A percentile compares a stretch with the other conserved stretches of the same genome.
Conservation (phyloP, 306 rosid species). For the Glycine soja region DNA sequence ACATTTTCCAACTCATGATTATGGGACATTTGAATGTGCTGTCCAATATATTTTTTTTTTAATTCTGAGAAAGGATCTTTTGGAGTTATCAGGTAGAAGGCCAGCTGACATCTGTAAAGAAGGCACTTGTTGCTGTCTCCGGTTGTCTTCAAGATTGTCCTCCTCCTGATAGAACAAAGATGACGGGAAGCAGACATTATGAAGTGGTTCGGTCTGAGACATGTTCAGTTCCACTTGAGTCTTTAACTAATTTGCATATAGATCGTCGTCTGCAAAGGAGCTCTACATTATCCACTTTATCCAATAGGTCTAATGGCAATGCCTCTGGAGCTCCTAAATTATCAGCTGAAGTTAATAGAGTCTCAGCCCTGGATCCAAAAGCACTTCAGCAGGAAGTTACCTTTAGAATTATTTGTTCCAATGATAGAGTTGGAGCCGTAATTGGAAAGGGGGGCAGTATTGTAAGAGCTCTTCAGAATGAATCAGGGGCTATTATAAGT, state of each 20-base stretch:
- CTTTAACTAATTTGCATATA: slow-evolving; percentile 52
- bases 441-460: slow-evolving; percentile 90
- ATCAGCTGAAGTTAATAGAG: too few species aligned
- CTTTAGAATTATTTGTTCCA: slow-evolving; percentile 75
- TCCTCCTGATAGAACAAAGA: slow-evolving; percentile 62
- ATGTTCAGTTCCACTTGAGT: slow-evolving; percentile 42
- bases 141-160: slow-evolving; percentile 72
- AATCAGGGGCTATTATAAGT: slow-evolving; percentile 79
- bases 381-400: slow-evolving; percentile 59
- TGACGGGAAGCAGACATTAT: slow-evolving; percentile 60
- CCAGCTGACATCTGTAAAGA: slow-evolving; percentile 69
- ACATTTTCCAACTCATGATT: slow-evolving; percentile 19
- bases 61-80: too few species aligned
- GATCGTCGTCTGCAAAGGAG: slow-evolving; percentile 60
- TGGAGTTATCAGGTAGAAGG: slow-evolving; percentile 78
- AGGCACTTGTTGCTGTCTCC: slow-evolving; percentile 84
- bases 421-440: slow-evolving; percentile 75
- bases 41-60: too few species aligned
- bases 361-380: slow-evolving; percentile 46
- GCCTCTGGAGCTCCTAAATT: slow-evolving; percentile 48
- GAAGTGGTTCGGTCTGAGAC: slow-evolving; percentile 58
- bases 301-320: slow-evolving; percentile 45
- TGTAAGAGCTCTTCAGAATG: slow-evolving; percentile 75
- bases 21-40: not conserved
- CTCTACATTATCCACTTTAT: slow-evolving; percentile 49